Evolutionary conservation across 495 filamentous ascomycete species (phyloP).

Genomic region (Viridothelium virens): DNA sequence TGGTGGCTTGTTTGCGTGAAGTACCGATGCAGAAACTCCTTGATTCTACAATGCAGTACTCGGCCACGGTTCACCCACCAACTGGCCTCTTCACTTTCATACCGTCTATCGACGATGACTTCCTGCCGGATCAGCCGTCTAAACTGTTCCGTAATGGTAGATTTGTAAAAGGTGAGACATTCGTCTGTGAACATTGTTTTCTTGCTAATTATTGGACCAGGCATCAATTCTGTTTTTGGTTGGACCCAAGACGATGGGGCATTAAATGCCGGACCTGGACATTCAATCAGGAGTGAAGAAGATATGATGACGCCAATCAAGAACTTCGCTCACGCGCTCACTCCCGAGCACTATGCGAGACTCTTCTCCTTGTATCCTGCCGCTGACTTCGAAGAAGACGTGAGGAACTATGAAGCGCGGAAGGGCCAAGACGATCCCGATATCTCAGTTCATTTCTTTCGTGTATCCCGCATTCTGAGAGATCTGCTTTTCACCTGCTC

Average conservation of each 20-base stretch:
- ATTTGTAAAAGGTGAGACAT: slow-evolving; percentile 27
- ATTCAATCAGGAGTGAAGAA: not conserved
- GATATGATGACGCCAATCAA: not conserved
- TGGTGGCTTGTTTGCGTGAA: slow-evolving; percentile 32
- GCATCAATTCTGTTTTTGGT: slow-evolving; percentile 29
- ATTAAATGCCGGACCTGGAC: slow-evolving; percentile 21
- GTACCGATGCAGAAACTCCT: slow-evolving; percentile 31
- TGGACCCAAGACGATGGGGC: slow-evolving; percentile 34
- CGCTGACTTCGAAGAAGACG: slow-evolving; percentile 23
- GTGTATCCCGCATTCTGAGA: slow-evolving; percentile 27
- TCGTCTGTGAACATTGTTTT: not conserved
- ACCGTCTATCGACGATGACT: slow-evolving; percentile 30
- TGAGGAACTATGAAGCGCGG: slow-evolving; percentile 20
- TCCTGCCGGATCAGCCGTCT: slow-evolving; percentile 26
- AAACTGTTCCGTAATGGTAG: slow-evolving; percentile 23
- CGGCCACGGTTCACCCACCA: slow-evolving; percentile 12
- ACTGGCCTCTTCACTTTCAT: slow-evolving; percentile 26
- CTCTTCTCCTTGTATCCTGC: slow-evolving; percentile 27
- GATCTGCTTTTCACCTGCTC: slow-evolving; percentile 34
- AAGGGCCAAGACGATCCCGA: slow-evolving; percentile 20
- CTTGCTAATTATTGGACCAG: slow-evolving; percentile 12
- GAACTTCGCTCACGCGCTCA: not conserved
- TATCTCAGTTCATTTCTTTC: slow-evolving; percentile 29
- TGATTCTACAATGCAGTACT: slow-evolving; percentile 22
- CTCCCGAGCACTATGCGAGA: slow-evolving; percentile 13